Base-by-base conservation (phyloP, 768 basidiomycete species). In the Pisolithus sp. region DNA sequence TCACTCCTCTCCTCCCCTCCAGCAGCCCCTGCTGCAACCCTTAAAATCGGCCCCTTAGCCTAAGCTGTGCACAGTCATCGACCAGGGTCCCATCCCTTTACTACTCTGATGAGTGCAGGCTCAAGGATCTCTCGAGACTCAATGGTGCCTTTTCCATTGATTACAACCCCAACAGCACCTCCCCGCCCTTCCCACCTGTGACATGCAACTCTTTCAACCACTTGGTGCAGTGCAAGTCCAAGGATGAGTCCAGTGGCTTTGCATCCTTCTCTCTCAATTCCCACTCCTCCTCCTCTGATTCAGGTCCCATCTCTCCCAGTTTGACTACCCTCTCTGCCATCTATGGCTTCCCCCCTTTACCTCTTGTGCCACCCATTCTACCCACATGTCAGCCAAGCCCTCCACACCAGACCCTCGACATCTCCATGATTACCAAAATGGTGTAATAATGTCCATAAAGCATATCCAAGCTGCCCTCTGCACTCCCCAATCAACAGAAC, bases 71-170 rank as follows among this genome's bases (percentile, higher is more conserved):
- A 81, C 81, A 10, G 74, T 89, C 69, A 89, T 90, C 70, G 86
- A 89, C 71, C 86, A 86, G 65, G 75, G 75, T 1, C 88, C 86
- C n/a, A 81, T 79, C 1, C 88, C 88, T 91, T 52, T 91, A 92
- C 71, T 92, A 89, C 69, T 90, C 88, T 1, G 85, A 88, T 55
- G 78, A 84, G 60, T 92, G 89, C 63, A 75, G 79, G 53, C 65
- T 82, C 39, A 69, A 70, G 38, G 89, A 91, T 65, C 63, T 82
- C 58, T 71, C 73, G 59, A 65, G 65, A 59, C 61, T 60, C 24
- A 63, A 71, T 37, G 70, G 70, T 34, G 69, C 64, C 47, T 68
- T 76, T 44, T 73, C 73, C 49, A 71, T 75, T 60, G 64, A 76
- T 56, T 79, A 74, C 63, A 64, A 79, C 57, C 80, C 79, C 26